Evolutionary conservation across 2,329 filamentous ascomycete species (phyloP).

Genomic region (Diaporthe eres): DNA sequence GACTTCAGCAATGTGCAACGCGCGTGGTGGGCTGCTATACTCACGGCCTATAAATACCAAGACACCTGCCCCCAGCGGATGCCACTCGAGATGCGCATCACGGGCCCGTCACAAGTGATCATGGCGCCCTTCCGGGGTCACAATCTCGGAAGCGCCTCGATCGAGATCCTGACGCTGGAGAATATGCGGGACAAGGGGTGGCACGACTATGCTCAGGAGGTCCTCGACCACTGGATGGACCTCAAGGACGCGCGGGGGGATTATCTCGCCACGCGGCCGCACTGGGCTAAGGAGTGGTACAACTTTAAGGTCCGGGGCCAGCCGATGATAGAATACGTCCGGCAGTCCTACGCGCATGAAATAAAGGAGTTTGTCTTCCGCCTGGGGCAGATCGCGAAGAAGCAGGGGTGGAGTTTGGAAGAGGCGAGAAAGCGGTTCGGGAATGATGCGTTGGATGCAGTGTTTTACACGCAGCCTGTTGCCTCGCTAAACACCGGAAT

Average conservation of each 20-base stretch:
- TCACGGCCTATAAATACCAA: slow-evolving; percentile 54
- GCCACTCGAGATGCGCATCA: slow-evolving; percentile 60
- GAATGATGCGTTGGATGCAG: slow-evolving; percentile 56
- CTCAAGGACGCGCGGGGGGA: slow-evolving; percentile 52
- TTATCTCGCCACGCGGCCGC: slow-evolving; percentile 55
- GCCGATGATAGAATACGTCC: slow-evolving; percentile 51
- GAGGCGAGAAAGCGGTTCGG: slow-evolving; percentile 57
- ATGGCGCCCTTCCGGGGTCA: slow-evolving; percentile 61
- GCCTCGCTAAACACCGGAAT: neutral
- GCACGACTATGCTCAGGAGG: slow-evolving; percentile 56
- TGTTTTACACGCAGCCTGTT: slow-evolving; percentile 35
- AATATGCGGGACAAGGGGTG: slow-evolving; percentile 55
- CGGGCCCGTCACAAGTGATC: slow-evolving; percentile 56
- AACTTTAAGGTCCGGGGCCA: slow-evolving; percentile 50
- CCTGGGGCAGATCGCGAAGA: slow-evolving; percentile 53
- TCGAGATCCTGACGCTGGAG: slow-evolving; percentile 59
- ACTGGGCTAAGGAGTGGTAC: slow-evolving; percentile 64
- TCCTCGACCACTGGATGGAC: slow-evolving; percentile 58
- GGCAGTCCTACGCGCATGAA: slow-evolving; percentile 55
- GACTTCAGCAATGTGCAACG: slow-evolving; percentile 59
- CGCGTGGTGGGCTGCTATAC: slow-evolving; percentile 66
- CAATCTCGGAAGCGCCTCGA: slow-evolving; percentile 56
- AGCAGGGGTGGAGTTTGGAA: slow-evolving; percentile 56
- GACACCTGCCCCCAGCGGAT: slow-evolving; percentile 57
- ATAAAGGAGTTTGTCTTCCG: slow-evolving; percentile 54